These are phyloP conservation scores for Zymoseptoria passerinii DNA, from an alignment of 2,329 filamentous ascomycete species.

Conservation along the genomic window DNA sequence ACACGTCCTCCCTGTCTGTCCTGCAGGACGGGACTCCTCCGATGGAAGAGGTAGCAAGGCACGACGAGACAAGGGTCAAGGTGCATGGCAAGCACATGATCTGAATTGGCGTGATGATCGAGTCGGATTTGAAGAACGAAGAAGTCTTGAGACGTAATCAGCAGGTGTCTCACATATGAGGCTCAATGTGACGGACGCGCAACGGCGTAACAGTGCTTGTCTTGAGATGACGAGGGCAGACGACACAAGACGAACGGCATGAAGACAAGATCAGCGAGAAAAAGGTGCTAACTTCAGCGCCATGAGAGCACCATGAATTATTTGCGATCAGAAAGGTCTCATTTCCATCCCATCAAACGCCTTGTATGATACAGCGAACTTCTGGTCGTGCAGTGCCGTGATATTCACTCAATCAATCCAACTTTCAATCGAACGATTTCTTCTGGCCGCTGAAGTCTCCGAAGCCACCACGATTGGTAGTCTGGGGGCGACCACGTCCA, in stretches of 20 bases:
- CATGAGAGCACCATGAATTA: neutral
- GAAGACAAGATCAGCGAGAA: neutral
- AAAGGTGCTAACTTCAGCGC: neutral
- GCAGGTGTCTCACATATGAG: neutral
- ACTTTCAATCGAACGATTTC: slow-evolving; percentile 51
- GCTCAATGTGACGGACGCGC: neutral
- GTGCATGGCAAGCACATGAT: neutral
- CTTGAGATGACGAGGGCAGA: neutral
- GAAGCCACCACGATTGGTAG: slow-evolving; percentile 48
- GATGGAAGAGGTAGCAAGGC: too few relatives aligned
- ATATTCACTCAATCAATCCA: neutral
- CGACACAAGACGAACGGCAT: too few relatives aligned
- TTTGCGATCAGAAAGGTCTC: neutral
- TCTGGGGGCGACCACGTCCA: slow-evolving; percentile 42
- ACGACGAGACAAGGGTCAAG: neutral
- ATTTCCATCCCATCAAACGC: neutral
- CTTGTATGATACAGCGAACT: neutral
- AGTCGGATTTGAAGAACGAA: neutral
- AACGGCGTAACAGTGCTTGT: neutral
- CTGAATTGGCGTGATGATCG: neutral
- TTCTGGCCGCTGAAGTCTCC: slow-evolving; percentile 70
- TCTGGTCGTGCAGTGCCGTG: neutral
- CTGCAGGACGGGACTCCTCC: too few relatives aligned
- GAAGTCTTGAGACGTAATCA: neutral
- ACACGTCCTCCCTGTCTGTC: neutral